Conservation (phyloP, 1,139 yeast species). For the Spathaspora sp. region DNA sequence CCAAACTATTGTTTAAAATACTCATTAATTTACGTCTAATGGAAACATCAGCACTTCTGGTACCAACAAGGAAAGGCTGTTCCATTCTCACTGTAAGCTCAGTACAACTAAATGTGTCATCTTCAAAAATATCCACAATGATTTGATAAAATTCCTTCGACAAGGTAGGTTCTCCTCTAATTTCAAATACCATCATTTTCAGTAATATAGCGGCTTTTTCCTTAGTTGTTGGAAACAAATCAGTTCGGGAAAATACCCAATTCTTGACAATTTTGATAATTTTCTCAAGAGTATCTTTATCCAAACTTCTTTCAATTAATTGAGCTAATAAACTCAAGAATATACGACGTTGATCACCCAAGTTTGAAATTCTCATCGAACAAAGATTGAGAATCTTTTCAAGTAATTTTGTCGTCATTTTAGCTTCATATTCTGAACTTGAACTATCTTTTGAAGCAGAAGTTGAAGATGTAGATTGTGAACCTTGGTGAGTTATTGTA, state of each 20-base stretch:
- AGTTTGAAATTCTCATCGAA: constrained; percentile 73
- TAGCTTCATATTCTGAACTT: constrained; percentile 64
- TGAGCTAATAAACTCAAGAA: constrained; percentile 86
- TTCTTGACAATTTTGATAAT: constrained; percentile 76
- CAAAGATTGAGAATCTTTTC: constrained; percentile 77
- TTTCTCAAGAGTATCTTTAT: constrained; percentile 69
- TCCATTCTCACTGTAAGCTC: constrained; percentile 96
- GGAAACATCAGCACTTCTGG: constrained; percentile 74
- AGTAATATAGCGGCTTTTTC: constrained; percentile 94
- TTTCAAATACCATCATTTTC: constrained; percentile 92
- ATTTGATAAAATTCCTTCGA: constrained; percentile 83
- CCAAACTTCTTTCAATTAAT: constrained; percentile 84
- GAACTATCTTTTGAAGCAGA: constrained; percentile 9
- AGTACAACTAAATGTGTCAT: constrained; percentile 73
- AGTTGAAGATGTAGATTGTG: constrained; percentile 26
- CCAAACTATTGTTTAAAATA: constrained; percentile 78
- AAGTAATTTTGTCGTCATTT: constrained; percentile 71
- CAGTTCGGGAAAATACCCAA: constrained; percentile 87
- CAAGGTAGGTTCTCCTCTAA: constrained; percentile 78
- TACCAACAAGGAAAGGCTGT: constrained; percentile 94
- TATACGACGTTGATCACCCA: constrained; percentile 92
- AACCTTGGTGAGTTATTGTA: constrained; percentile 59
- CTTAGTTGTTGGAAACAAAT: constrained; percentile 89
- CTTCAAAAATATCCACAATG: constrained; percentile 85
- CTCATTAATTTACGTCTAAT: constrained; percentile 80